These are phyloP conservation scores for Dillenia turbinata DNA, from an alignment of 164 flowering plant species.

Conservation along the genomic window DNA sequence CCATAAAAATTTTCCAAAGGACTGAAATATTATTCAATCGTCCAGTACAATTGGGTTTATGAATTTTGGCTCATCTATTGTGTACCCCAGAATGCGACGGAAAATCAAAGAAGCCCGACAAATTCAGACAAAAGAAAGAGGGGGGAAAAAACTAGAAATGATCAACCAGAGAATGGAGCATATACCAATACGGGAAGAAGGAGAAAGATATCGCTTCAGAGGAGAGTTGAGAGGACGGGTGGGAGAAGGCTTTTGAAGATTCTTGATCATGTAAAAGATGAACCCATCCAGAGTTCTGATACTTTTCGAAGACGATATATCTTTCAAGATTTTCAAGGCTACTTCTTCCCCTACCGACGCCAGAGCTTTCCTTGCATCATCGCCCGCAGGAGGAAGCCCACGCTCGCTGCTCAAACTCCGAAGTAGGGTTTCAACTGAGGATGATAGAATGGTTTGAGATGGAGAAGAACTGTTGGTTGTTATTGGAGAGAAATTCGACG, in stretches of 20 bases:
- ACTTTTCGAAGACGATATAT: not conserved
- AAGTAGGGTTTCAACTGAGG: too few species aligned
- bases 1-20: too few species aligned
- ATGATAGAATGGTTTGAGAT: too few species aligned
- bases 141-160: not conserved
- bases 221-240: not conserved
- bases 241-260: not conserved
- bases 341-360: slow-evolving; percentile 25
- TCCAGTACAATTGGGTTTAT: too few species aligned
- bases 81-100: not conserved
- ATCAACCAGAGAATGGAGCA: not conserved
- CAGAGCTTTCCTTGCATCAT: slow-evolving; percentile 11
- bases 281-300: slow-evolving; percentile 8
- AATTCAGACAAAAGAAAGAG: not conserved
- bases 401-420: slow-evolving; percentile 4
- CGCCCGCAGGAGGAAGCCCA: slow-evolving; percentile 9
- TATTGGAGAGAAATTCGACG: too few species aligned
- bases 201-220: not conserved
- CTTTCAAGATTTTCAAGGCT: slow-evolving; percentile 15
- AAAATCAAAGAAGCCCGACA: not conserved
- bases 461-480: too few species aligned
- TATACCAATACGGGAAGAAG: not conserved
- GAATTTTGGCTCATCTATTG: too few species aligned
- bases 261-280: slow-evolving; percentile 8
- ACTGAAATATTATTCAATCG: too few species aligned